Evolutionary conservation across 2,329 filamentous ascomycete genomes (phyloP), one percentile per base, ranked within the genome.

Genomic region (Cladosporium sp.): DNA sequence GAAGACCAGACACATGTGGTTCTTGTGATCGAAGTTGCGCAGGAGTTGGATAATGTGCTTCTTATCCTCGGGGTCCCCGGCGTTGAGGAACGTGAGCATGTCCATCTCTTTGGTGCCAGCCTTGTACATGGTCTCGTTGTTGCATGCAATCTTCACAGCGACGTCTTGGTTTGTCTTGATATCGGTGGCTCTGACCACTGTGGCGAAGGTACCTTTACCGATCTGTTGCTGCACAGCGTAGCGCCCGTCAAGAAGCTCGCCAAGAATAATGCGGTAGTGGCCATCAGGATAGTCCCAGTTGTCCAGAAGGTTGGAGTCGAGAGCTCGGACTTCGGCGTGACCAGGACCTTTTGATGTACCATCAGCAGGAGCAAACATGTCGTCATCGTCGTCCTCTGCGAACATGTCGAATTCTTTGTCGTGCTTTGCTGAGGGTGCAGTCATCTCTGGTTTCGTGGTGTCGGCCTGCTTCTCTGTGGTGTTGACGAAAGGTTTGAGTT

Each of bases 81-180:
- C 83, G 62, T 87, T 89, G 52, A 98, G 81, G 65, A 92, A 91
- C 66, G 93, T 83, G 43, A 98, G 73, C 59, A 97, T 95, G 40
- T 89, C 87, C 67, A 97, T 95, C 69, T 98, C 93, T 54, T 93
- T 96, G 70, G 90, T 84, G 16, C 91, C 93, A 43, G 90, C 91
- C 70, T 95, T 96, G 60, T 84, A 81, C 69, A 76, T 69, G 16
- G 61, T 65, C 28, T 67, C 91, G 64, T 98, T 97, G 70, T 95
- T 95, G 58, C 93, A 87, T 71, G 97, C 95, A 63, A 98, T 93
- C 73, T 98, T 98, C 77, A 98, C 87, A 19, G 93, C 93, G 32
- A 97, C 91, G n/a, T 87, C 69, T 61, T 82, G 81, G 54, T 64
- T 66, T 43, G 80, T 87, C 45, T 82, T 83, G 18, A 85, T 80